Base-by-base conservation (phyloP, 208 protist species). In the Acanthamoeba lenticulata region DNA sequence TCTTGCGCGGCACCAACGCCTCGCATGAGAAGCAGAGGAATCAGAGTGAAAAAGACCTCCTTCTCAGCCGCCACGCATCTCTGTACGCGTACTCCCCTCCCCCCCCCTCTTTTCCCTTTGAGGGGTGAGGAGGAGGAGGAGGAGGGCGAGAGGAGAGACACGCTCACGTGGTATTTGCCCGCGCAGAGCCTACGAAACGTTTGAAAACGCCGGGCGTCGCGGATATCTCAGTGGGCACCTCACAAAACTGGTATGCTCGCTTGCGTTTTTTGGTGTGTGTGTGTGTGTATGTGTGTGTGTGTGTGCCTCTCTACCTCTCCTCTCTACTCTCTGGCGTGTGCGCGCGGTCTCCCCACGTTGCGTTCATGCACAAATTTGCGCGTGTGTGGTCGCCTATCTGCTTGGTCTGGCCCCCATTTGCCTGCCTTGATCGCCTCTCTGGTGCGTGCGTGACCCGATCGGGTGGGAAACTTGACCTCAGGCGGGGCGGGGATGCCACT, bases 121-220 rank as follows among this genome's bases (percentile, higher is more conserved):
- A n/a, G 55, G 55, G 17, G 55, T 79, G 67, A 13, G 67, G 13
- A 44, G 13, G 24, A 44, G 36, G 24, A 83, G 72, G 24, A 83
- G 34, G 24, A 40, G 24, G 24, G 34, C 72, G 34, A 36, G 52
- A 34, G 2, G 77, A 57, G 24, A 17, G 29, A 7, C n/a, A 1
- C n/a, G 77, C 47, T 45, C 29, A 60, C 57, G 44, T 0, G 49
- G 79, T 57, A 27, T 11, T 32, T 57, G 77, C 77, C 17, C 24
- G 34, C 42, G 79, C 79, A 89, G 79, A 60, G 79, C 79, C 9
- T 60, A 15, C 21, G 79, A 89, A 42, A 89, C 79, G 47, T 89
- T 89, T 42, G 79, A 89, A 27, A 89, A 40, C 57, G 79, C 79
- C 21, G 52, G 52, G 52, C 44, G 52, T 9, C 49, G 79, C 29